Evolutionary conservation across 2,329 filamentous ascomycete genomes (phyloP).

Genomic region (Didymella sp.): DNA sequence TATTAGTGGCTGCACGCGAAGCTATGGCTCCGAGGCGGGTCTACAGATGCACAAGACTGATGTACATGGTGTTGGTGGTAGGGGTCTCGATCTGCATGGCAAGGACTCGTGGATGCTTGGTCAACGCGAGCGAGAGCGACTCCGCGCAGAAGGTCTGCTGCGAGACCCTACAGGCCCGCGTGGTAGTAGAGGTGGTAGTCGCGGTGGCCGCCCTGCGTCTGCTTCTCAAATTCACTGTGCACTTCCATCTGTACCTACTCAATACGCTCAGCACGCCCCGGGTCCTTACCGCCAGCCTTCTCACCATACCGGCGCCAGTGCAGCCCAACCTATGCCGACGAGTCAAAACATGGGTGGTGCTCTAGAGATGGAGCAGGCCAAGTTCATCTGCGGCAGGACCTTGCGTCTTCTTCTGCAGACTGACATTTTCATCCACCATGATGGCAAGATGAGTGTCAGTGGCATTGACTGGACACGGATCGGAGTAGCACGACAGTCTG

Average conservation of each 20-base stretch:
- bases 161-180: slow-evolving; percentile 8
- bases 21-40: slow-evolving; percentile 30
- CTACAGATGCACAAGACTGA: slow-evolving; percentile 32
- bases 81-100: slow-evolving; percentile 28
- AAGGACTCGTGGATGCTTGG: slow-evolving; percentile 34
- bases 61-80: slow-evolving; percentile 33
- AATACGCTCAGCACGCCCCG: not conserved
- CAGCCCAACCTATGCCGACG: not conserved
- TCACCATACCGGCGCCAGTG: not conserved
- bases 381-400: slow-evolving; percentile 31
- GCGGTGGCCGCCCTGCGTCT: slow-evolving; percentile 1
- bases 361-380: slow-evolving; percentile 38
- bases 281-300: not conserved
- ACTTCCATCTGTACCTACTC: not conserved
- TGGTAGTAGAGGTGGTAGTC: not conserved
- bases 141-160: slow-evolving; percentile 23
- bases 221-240: not conserved
- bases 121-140: slow-evolving; percentile 24
- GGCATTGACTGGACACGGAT: slow-evolving; percentile 40
- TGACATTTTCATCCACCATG: slow-evolving; percentile 37
- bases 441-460: slow-evolving; percentile 34
- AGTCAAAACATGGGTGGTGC: slow-evolving; percentile 19
- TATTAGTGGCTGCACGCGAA: slow-evolving; percentile 21
- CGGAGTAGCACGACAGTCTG: slow-evolving; percentile 28
- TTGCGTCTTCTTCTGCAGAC: slow-evolving; percentile 39